phyloP scores from a whole-genome alignment of 2,329 filamentous ascomycete species.

The Fusarium proliferatum region DNA sequence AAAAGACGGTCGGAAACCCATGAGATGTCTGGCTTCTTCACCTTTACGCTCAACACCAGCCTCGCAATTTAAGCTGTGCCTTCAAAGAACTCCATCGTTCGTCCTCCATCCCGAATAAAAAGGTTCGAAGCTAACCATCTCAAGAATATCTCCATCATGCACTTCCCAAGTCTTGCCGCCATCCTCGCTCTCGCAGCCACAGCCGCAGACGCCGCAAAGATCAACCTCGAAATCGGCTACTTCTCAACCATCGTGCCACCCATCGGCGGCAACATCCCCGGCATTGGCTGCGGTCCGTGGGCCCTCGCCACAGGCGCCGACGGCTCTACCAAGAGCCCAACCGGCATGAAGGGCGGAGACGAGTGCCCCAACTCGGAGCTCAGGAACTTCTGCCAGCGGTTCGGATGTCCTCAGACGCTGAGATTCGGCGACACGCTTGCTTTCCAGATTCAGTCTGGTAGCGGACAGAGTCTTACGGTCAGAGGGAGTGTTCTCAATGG shows the following conservation, averaged over 20 bases:
- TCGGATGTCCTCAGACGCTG: neutral
- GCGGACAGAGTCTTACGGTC: neutral
- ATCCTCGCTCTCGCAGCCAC: too few relatives aligned
- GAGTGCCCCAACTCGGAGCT: neutral
- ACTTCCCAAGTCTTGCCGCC: neutral
- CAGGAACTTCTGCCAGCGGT: neutral
- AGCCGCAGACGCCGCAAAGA: neutral
- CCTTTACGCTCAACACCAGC: neutral
- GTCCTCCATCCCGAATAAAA: rapidly evolving
- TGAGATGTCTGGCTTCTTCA: rapidly evolving
- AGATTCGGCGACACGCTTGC: neutral
- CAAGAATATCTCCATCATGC: neutral
- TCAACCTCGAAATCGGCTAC: neutral
- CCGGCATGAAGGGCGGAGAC: rapidly evolving
- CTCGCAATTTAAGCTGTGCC: neutral
- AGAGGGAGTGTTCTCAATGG: neutral
- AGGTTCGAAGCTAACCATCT: neutral
- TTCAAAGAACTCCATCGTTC: neutral
- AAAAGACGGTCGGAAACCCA: neutral
- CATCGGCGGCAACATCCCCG: neutral
- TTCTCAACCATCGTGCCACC: neutral
- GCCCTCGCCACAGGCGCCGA: neutral
- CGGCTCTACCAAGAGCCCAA: neutral
- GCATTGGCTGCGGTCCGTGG: neutral
- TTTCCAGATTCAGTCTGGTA: neutral